Evolutionary conservation across 2,329 filamentous ascomycete species (phyloP), one percentile per base, ranked within the genome.

Genomic region (Pseudodiploospora longispora): DNA sequence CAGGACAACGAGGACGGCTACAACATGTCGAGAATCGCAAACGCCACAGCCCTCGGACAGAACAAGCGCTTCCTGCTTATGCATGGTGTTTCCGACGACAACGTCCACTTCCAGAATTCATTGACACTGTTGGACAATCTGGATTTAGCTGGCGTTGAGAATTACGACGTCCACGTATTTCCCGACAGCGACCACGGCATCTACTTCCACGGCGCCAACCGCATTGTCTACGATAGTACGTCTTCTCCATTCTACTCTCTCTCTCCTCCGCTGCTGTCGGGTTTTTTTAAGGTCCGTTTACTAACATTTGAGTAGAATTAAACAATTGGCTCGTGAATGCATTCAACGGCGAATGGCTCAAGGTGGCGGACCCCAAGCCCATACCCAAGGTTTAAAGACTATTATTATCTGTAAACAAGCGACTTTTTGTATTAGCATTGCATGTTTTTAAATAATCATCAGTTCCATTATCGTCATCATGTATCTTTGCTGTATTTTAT

Each of bases 81-180:
- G 87, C 93, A 98, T 60, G 93, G 93, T 53, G 79, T 89, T n/a
- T 85, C 86, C 6, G 93, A 98, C 58, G 93, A 98, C 65, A 98
- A 98, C 57, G 93, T 98, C 9, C 94, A 98, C 63, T 82, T 95
- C 65, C 94, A 98, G 65, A 97, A 95, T 64, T 89, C 90, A 1
- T 75, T 97, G 46, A 86, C 82, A 2, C 67, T 98, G 49, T 72
- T 98, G 38, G 94, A 98, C 62, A 83, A 83, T 55, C 73, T 98
- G 37, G 87, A 98, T 66, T 58, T 95, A 42, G 82, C 74, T 1
- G 78, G 80, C 9, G 78, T 96, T 4, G 82, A 91, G 63, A 98
- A 98, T 59, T 98, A 97, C 57, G 93, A 98, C 59, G 81, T 98
- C 9, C 91, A 97, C 62, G 81, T 97, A 44, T 98, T 95, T 66